Percentiles rank a stretch among this genome's conserved stretches.
Evolutionary conservation across 352 stramenopile genomes (phyloP).

Genomic region (Phytophthora podocarpi): DNA sequence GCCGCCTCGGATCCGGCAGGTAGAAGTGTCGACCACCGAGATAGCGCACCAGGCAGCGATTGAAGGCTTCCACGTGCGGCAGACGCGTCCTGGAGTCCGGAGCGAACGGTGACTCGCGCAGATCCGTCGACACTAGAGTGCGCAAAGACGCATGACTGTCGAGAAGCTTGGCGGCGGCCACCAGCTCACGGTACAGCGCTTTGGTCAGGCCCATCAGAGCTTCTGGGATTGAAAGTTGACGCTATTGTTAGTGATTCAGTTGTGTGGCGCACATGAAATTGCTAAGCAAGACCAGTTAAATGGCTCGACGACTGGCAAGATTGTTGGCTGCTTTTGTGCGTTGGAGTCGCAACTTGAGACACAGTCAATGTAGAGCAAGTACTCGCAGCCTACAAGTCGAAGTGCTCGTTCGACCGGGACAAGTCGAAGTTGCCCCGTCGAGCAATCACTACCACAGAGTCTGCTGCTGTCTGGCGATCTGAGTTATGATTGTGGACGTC

Average conservation of each 20-base stretch:
- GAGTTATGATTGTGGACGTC: no score
- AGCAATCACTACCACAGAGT: no score
- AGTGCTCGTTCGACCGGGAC: no score
- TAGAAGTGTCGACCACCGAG: constrained; percentile 70
- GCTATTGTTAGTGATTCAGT: no score
- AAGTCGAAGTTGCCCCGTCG: no score
- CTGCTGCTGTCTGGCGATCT: no score
- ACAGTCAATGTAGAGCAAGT: no score
- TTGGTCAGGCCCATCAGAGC: constrained; percentile 52
- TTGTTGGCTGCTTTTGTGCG: no score
- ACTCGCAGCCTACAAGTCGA: no score
- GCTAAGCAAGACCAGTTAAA: no score
- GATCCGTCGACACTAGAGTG: constrained; percentile 63
- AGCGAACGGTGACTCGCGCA: constrained; percentile 51
- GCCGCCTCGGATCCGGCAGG: constrained; percentile 47
- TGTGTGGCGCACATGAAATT: constrained; percentile 9
- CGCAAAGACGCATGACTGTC: constrained; percentile 65
- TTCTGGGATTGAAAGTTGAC: neutral
- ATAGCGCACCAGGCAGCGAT: constrained; percentile 56
- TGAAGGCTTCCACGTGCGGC: constrained; percentile 67
- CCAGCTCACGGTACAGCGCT: constrained; percentile 75
- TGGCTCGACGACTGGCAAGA: no score
- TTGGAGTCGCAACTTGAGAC: no score
- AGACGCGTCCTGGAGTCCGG: constrained; percentile 37
- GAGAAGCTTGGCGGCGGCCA: constrained; percentile 53